A percentile compares a stretch with the other conserved stretches of the same genome.
phyloP scores from a whole-genome alignment of 1,139 yeast genomes.

The Blastobotrys proliferans region DNA sequence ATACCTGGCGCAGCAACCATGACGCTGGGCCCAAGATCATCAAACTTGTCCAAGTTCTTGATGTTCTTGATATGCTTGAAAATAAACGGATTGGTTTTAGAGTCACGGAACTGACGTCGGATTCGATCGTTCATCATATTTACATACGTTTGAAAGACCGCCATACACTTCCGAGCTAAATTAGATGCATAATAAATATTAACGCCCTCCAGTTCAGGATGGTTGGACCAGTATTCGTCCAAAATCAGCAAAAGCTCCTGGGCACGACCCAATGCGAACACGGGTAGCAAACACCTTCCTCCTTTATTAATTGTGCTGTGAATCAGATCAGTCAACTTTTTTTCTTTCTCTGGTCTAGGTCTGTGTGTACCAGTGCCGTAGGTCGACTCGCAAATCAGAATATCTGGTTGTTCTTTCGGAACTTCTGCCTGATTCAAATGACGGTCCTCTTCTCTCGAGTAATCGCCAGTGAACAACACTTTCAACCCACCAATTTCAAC shows the following conservation, averaged over 20 bases:
- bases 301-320: conserved; percentile 84
- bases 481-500: conserved; percentile 92
- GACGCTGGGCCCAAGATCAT: conserved; percentile 93
- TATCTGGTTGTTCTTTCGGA: conserved; percentile 85
- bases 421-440: conserved; percentile 94
- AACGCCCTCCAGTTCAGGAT: conserved; percentile 76
- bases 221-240: conserved; percentile 90
- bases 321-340: conserved; percentile 70
- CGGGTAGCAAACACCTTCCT: conserved; percentile 89
- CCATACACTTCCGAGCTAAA: conserved; percentile 93
- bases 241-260: conserved; percentile 85
- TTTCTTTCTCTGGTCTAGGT: conserved; percentile 81
- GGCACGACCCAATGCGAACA: conserved; percentile 94
- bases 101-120: conserved; percentile 70
- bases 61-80: conserved; percentile 82
- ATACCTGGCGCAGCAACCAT: conserved; percentile 97
- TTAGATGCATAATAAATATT: conserved; percentile 90
- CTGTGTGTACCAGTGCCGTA: conserved; percentile 98
- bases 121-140: conserved; percentile 96
- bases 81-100: conserved; percentile 79
- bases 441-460: conserved; percentile 91
- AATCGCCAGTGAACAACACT: conserved; percentile 90
- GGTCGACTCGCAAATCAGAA: conserved; percentile 89
- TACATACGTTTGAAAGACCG: conserved; percentile 93
- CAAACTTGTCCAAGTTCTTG: conserved; percentile 75